These are phyloP conservation scores for Arctium lappa DNA, from an alignment of 129 eudicot genomes.

Conservation along the genomic window DNA sequence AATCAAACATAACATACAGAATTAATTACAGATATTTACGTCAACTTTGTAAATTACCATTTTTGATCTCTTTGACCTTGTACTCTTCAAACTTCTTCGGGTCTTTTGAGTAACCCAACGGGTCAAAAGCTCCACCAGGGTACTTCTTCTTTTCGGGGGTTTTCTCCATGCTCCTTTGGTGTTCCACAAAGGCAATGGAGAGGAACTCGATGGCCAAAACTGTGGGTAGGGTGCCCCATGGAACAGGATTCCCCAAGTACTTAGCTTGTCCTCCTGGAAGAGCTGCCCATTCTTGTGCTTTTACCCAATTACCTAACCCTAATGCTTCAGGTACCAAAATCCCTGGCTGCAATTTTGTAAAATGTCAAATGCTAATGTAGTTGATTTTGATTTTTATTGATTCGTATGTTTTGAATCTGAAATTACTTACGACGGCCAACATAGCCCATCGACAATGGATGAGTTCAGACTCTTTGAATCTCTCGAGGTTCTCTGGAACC, in stretches of 20 bases:
- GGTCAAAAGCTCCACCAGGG: conserved; percentile 99
- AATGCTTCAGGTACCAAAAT: conserved; percentile 89
- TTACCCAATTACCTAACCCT: conserved; percentile 95
- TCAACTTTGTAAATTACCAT: conserved; percentile 42
- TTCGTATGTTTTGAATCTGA: neutral
- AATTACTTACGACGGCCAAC: conserved; percentile 86
- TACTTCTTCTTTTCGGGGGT: conserved; percentile 90
- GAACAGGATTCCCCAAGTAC: conserved; percentile 88
- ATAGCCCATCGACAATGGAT: conserved; percentile 99
- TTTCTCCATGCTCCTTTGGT: conserved; percentile 94
- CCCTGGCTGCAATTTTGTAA: conserved; percentile 70
- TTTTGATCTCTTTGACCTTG: conserved; percentile 93
- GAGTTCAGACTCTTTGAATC: conserved; percentile 93
- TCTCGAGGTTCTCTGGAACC: conserved; percentile 89
- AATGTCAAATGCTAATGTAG: neutral
- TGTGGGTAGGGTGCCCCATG: conserved; percentile 98
- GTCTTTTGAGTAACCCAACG: conserved; percentile 96
- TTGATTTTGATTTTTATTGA: neutral
- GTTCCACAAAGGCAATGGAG: conserved; percentile 90
- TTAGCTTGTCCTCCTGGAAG: conserved; percentile 92
- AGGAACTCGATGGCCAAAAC: conserved; percentile 86
- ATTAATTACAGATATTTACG: neutral
- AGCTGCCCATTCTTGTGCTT: conserved; percentile 99
- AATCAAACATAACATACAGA: neutral
- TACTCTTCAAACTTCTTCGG: conserved; percentile 66